These are phyloP conservation scores for Pseudopyrenochaeta lycopersici DNA, from an alignment of 2,329 filamentous ascomycete species.

Conservation along the genomic window DNA sequence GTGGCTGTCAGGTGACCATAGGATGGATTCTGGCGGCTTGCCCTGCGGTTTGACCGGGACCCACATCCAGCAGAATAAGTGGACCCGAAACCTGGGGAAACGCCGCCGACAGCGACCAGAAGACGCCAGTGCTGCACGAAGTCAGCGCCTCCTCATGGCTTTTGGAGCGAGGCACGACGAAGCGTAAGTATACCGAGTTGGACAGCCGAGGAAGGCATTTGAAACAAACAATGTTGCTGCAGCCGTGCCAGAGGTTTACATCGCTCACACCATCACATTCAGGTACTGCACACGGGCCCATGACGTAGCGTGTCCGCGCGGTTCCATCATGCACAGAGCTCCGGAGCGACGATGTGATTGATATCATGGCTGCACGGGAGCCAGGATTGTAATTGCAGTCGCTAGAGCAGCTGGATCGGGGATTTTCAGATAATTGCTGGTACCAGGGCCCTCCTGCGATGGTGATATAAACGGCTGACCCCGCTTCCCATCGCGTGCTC, in stretches of 20 bases:
- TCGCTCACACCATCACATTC: constrained; percentile 18
- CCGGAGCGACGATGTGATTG: constrained; percentile 12
- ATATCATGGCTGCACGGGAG: constrained; percentile 7
- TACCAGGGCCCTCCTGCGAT: constrained; percentile 3
- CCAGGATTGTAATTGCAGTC: constrained; percentile 4
- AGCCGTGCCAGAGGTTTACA: background rate
- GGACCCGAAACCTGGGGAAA: constrained; percentile 16
- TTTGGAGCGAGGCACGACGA: background rate
- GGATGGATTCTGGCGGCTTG: background rate
- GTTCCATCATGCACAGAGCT: constrained; percentile 5
- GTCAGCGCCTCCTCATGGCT: background rate
- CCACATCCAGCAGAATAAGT: constrained; percentile 2
- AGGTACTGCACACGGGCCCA: constrained; percentile 10
- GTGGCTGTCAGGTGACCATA: constrained; percentile 12
- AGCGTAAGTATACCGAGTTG: background rate
- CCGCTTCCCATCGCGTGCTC: constrained; percentile 23
- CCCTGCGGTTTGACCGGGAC: background rate
- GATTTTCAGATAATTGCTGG: constrained; percentile 16
- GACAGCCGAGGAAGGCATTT: background rate
- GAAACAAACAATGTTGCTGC: background rate
- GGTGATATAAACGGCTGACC: constrained; percentile 22
- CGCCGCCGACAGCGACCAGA: background rate
- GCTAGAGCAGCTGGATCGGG: constrained; percentile 9
- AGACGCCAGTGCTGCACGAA: background rate
- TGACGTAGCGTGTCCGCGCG: constrained; percentile 16